Evolutionary conservation across 2,329 filamentous ascomycete genomes (phyloP).

Genomic region (Talaromyces piceae): DNA sequence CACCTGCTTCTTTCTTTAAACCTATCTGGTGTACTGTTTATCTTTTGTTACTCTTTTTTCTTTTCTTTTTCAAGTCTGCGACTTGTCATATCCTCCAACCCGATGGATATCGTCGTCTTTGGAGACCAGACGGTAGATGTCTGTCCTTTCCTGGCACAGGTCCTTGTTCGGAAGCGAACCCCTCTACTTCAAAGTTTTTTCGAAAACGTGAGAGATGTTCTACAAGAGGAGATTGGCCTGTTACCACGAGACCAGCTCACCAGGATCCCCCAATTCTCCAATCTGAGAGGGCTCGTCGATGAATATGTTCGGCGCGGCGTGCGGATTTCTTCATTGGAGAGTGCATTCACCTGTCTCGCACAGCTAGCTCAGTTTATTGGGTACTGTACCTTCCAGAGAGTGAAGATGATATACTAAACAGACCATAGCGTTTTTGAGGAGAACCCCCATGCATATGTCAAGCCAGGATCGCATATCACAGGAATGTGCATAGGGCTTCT

Average conservation of each 20-base stretch:
- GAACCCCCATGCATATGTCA: not conserved
- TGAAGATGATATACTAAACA: not conserved
- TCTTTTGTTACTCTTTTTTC: not conserved
- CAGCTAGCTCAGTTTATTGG: not conserved
- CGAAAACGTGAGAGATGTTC: not conserved
- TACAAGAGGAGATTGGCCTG: not conserved
- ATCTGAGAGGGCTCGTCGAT: not conserved
- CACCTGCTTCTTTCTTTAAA: no score
- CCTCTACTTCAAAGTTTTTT: not conserved
- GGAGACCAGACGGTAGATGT: not conserved
- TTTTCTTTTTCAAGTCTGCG: no score
- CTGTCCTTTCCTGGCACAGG: not conserved
- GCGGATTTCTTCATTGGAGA: not conserved
- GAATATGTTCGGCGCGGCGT: not conserved
- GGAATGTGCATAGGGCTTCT: slow-evolving; percentile 2
- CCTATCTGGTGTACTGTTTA: not conserved
- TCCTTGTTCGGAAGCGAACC: not conserved
- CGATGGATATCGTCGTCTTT: not conserved
- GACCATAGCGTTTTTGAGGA: not conserved
- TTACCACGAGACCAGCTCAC: not conserved
- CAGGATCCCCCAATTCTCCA: not conserved
- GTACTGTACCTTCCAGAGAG: not conserved
- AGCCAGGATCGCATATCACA: not conserved
- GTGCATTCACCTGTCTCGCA: not conserved
- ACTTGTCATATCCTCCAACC: no score